Conservation (phyloP, 129 eudicot species). For the Flaveria linearis region DNA sequence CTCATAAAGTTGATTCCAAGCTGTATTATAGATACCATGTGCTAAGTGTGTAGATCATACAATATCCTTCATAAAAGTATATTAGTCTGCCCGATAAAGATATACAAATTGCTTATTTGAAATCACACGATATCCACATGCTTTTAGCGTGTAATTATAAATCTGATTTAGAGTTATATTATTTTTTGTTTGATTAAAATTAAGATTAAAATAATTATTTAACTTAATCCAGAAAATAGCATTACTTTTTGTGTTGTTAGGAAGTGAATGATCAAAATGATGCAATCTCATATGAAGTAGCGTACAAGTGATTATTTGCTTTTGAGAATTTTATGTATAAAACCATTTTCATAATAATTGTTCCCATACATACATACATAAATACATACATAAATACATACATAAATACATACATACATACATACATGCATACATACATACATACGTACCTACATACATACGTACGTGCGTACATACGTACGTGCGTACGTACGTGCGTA, state of each 20-base stretch:
- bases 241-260: background rate
- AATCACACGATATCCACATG: slow-evolving; percentile 14
- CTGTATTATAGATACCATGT: slow-evolving; percentile 24
- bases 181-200: background rate
- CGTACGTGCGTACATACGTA: too few species aligned
- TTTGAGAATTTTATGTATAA: too few species aligned
- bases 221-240: background rate
- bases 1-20: background rate
- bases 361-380: too few species aligned
- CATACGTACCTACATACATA: too few species aligned
- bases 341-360: too few species aligned
- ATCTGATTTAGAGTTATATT: background rate
- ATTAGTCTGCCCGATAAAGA: background rate
- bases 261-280: background rate
- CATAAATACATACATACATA: too few species aligned
- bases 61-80: background rate
- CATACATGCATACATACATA: too few species aligned
- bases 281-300: too few species aligned
- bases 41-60: slow-evolving; percentile 10
- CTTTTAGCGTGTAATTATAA: background rate
- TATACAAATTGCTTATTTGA: background rate
- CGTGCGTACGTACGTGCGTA: too few species aligned
- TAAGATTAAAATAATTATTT: background rate
- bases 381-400: too few species aligned
- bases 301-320: too few species aligned